Conservation (phyloP, 768 basidiomycete species). For the Lentinula lateritia region DNA sequence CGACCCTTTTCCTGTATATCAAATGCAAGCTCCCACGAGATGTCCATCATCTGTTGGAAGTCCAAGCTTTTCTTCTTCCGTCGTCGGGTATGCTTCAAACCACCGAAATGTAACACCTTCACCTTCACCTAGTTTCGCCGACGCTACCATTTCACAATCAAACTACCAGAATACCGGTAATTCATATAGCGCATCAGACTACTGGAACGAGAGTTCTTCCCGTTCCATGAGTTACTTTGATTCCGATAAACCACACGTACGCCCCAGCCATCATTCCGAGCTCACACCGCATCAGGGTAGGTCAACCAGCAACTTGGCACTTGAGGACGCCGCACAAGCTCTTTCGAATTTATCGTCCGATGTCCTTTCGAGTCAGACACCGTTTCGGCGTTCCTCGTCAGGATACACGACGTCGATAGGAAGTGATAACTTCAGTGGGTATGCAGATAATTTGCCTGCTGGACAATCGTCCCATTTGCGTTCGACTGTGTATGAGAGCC, state of each 20-base stretch:
- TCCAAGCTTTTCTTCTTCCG: background rate
- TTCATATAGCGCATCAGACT: background rate
- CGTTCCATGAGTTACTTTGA: background rate
- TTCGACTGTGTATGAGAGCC: background rate
- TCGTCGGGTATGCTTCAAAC: background rate
- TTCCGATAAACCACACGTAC: background rate
- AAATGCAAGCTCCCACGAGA: background rate
- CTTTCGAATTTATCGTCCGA: background rate
- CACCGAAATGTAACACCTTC: background rate
- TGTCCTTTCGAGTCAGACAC: background rate
- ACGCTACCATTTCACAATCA: background rate
- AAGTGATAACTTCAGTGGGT: background rate
- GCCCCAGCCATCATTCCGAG: background rate
- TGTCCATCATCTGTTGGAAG: background rate
- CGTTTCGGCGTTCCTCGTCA: background rate
- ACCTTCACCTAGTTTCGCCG: background rate
- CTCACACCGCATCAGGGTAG: background rate
- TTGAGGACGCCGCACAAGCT: background rate
- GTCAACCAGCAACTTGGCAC: background rate
- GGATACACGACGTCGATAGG: background rate
- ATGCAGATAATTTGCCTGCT: background rate
- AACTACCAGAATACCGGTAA: background rate
- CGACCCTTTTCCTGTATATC: background rate
- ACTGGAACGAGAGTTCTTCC: background rate
- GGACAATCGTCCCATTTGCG: background rate